Conservation (phyloP, 2,329 filamentous ascomycete genomes). For the Fusarium incarnatum region DNA sequence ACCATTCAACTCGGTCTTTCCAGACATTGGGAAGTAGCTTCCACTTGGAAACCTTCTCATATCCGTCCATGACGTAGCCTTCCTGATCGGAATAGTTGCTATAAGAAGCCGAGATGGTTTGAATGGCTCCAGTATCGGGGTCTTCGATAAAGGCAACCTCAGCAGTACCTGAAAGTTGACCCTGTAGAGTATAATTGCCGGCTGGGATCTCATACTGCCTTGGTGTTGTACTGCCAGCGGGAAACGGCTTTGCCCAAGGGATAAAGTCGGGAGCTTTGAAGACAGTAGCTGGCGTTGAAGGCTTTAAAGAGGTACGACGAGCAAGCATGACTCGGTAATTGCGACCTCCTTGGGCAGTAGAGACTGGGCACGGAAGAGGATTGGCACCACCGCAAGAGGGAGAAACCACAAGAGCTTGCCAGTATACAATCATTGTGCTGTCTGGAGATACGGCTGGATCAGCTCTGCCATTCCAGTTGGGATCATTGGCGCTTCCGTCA, state of each 20-base stretch:
- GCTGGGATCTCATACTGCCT: background rate
- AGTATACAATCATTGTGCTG: conserved; percentile 57
- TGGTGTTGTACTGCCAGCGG: background rate
- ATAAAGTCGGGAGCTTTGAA: background rate
- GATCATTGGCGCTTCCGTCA: conserved; percentile 55
- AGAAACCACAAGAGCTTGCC: conserved; percentile 47
- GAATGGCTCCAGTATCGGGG: background rate
- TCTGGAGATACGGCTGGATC: conserved; percentile 58
- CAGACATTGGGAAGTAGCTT: conserved; percentile 13
- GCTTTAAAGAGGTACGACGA: conserved; percentile 47
- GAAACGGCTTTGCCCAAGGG: conserved; percentile 2
- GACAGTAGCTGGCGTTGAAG: conserved; percentile 40
- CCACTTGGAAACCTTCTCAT: conserved; percentile 28
- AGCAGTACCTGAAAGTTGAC: background rate
- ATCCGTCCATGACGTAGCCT: conserved; percentile 4
- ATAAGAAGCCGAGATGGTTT: background rate
- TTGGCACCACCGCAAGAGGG: conserved; percentile 59
- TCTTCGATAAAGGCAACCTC: background rate
- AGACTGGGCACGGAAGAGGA: conserved; percentile 55
- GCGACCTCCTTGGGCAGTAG: conserved; percentile 55
- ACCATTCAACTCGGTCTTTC: conserved; percentile 52
- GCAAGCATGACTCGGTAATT: conserved; percentile 58
- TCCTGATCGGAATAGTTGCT: background rate
- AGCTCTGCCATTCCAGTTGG: conserved; percentile 61
- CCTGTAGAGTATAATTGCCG: background rate